A percentile compares a stretch with the other conserved stretches of the same genome.
Evolutionary conservation across 345 rosid species (phyloP).

Genomic region (Arabidopsis suecica): DNA sequence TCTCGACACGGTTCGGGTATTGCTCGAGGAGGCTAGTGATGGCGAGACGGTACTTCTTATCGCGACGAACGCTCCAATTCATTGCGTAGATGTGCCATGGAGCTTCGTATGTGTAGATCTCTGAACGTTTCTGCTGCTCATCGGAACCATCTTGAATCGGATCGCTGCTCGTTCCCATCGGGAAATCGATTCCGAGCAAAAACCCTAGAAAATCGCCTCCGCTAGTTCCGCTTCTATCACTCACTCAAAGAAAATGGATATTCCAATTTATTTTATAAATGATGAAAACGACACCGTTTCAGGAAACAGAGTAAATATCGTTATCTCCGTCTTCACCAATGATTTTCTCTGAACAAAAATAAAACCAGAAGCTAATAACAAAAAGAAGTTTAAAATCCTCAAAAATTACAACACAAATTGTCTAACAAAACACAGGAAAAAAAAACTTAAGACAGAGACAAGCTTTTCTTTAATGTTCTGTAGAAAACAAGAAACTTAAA

Average conservation of each 20-base stretch:
- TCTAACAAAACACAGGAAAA: constrained; percentile 28
- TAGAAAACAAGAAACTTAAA: constrained; percentile 22
- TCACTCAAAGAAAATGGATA: constrained; percentile 36
- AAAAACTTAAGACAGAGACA: constrained; percentile 3
- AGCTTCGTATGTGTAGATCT: constrained; percentile 96
- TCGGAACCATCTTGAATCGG: constrained; percentile 80
- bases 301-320: neutral
- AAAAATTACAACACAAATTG: constrained; percentile 44
- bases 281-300: constrained; percentile 6
- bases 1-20: constrained; percentile 78
- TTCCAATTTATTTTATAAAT: neutral
- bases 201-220: constrained; percentile 45
- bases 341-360: neutral
- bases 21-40: constrained; percentile 92
- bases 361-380: constrained; percentile 1
- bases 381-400: constrained; percentile 20
- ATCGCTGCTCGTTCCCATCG: constrained; percentile 80
- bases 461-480: constrained; percentile 29
- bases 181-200: constrained; percentile 26
- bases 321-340: neutral
- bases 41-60: constrained; percentile 94
- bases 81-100: constrained; percentile 99
- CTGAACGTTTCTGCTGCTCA: constrained; percentile 93
- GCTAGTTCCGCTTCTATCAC: constrained; percentile 25
- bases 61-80: constrained; percentile 99